Evolutionary conservation across 164 flowering plant species (phyloP).

Genomic region (Chimonanthus praecox): DNA sequence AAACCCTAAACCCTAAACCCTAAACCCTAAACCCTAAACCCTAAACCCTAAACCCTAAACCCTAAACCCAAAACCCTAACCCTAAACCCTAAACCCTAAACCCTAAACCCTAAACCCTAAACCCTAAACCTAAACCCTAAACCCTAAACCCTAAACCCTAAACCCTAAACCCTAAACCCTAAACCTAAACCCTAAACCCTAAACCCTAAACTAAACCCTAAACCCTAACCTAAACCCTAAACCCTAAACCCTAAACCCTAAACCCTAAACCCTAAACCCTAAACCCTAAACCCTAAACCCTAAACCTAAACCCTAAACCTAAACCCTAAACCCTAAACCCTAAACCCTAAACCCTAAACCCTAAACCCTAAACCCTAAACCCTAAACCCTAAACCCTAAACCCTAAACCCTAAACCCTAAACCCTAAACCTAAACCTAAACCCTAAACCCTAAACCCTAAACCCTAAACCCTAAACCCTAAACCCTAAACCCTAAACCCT

Average conservation of each 20-base stretch:
- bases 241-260: constrained; percentile 17
- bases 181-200: constrained; percentile 15
- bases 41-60: constrained; percentile 13
- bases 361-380: constrained; percentile 18
- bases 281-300: constrained; percentile 16
- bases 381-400: constrained; percentile 22
- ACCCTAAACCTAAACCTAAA: constrained; percentile 16
- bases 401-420: constrained; percentile 19
- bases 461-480: not conserved
- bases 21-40: constrained; percentile 13
- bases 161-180: constrained; percentile 12
- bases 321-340: constrained; percentile 8
- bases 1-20: constrained; percentile 18
- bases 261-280: constrained; percentile 19
- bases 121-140: constrained; percentile 13
- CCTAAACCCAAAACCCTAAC: no score
- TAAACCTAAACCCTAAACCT: constrained; percentile 1
- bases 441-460: constrained; percentile 11
- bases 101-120: constrained; percentile 20
- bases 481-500: constrained; percentile 17
- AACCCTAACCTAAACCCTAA: no score
- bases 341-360: constrained; percentile 16
- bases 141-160: constrained; percentile 11
- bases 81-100: constrained; percentile 9
- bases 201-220: no score